Evolutionary conservation across 345 rosid genomes (phyloP).

Genomic region (Combretum micranthum): DNA sequence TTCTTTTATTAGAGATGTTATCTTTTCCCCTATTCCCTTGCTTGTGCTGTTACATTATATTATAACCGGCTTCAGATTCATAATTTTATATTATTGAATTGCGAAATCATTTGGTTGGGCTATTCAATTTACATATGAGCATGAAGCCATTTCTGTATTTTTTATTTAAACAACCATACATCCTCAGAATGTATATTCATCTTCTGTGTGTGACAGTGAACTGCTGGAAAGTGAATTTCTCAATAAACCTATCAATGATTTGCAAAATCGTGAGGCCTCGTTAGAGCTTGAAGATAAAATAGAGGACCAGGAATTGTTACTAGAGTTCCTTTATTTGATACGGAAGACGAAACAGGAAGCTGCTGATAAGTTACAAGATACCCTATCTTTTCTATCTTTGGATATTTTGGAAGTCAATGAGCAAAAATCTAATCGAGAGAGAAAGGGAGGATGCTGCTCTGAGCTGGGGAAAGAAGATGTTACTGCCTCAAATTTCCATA

Average conservation of each 20-base stretch:
- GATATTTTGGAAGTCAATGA: conserved; percentile 60
- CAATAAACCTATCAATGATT: conserved; percentile 55
- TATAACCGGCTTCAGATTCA: conserved; percentile 75
- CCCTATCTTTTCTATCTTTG: conserved; percentile 60
- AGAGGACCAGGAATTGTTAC: conserved; percentile 77
- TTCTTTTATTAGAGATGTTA: too few species aligned
- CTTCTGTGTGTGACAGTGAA: conserved; percentile 68
- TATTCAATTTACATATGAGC: conserved; percentile 1
- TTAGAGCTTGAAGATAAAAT: conserved; percentile 63
- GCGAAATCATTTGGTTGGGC: conserved; percentile 81
- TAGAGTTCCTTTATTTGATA: conserved; percentile 69
- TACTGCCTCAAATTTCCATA: conserved; percentile 35
- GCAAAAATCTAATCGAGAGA: conserved; percentile 47
- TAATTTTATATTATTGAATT: conserved; percentile 61
- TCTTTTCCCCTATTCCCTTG: too few species aligned
- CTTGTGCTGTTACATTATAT: conserved; percentile 8
- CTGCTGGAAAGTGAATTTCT: conserved; percentile 77
- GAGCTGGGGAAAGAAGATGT: conserved; percentile 38
- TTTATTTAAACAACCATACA: too few species aligned
- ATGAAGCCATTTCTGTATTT: too few species aligned
- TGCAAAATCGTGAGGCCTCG: conserved; percentile 87
- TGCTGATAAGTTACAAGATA: conserved; percentile 57
- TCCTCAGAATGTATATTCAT: too few species aligned
- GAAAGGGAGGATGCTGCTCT: conserved; percentile 33
- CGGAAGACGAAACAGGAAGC: conserved; percentile 75